Evolutionary conservation across 1,284 basidiomycete genomes (phyloP).

Genomic region (Stereum hirsutum): DNA sequence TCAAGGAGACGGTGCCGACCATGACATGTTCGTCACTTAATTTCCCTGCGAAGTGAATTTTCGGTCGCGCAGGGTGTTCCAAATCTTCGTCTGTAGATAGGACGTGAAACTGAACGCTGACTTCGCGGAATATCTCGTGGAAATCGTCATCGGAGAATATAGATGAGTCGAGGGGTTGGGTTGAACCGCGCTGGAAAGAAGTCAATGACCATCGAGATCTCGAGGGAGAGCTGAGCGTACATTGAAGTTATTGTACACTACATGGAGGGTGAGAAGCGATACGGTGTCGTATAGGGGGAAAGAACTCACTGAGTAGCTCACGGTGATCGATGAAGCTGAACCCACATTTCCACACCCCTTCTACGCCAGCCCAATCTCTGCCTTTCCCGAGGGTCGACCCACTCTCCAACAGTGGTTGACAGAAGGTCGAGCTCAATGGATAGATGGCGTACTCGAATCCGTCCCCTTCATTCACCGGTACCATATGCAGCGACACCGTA

Average conservation of each 20-base stretch:
- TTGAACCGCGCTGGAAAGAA: constrained; percentile 14
- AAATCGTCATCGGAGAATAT: constrained; percentile 43
- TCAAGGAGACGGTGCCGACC: constrained; percentile 46
- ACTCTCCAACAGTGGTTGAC: constrained; percentile 37
- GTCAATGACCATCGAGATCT: neutral
- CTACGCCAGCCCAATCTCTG: constrained; percentile 56
- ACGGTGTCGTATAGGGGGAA: neutral
- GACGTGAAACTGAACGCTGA: constrained; percentile 38
- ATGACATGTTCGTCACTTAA: constrained; percentile 33
- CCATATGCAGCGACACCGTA: constrained; percentile 40
- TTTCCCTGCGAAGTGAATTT: constrained; percentile 44
- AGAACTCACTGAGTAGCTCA: constrained; percentile 43
- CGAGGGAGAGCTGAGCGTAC: constrained; percentile 21
- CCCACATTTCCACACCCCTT: constrained; percentile 48
- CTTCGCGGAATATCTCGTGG: constrained; percentile 38
- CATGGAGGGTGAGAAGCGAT: neutral
- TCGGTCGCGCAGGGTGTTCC: constrained; percentile 39
- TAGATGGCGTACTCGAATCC: constrained; percentile 27
- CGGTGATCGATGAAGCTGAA: constrained; percentile 65
- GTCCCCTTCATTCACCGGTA: constrained; percentile 25
- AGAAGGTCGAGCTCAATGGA: constrained; percentile 43
- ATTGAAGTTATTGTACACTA: constrained; percentile 41
- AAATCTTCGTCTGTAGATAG: constrained; percentile 31
- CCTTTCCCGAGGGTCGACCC: constrained; percentile 26
- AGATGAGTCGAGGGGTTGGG: constrained; percentile 28